These are phyloP conservation scores for Fusarium acutatum DNA, from an alignment of 2,329 filamentous ascomycete genomes.

Conservation along the genomic window DNA sequence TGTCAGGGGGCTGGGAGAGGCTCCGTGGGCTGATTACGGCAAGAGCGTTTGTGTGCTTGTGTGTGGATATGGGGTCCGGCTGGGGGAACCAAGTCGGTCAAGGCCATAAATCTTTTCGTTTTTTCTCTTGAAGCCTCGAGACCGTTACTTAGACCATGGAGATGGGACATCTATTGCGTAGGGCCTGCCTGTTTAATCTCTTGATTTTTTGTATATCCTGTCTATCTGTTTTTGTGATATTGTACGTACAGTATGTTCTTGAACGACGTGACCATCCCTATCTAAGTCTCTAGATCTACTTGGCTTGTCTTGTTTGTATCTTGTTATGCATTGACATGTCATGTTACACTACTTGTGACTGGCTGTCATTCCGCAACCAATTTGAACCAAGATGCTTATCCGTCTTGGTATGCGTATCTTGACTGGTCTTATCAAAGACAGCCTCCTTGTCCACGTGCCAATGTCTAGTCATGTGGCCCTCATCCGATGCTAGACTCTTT, in stretches of 20 bases:
- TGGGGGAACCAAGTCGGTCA: constrained; percentile 43
- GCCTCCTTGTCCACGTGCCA: constrained; percentile 24
- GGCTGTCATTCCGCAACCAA: not conserved
- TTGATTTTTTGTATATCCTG: constrained; percentile 38
- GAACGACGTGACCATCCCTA: not conserved
- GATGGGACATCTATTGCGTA: constrained; percentile 47
- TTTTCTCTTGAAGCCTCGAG: constrained; percentile 51
- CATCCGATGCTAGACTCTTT: constrained; percentile 28
- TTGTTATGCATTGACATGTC: not conserved
- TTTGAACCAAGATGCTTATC: not conserved
- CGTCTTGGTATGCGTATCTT: not conserved
- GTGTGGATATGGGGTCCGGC: constrained; percentile 38
- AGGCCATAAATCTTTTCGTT: constrained; percentile 60
- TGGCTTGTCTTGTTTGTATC: not conserved
- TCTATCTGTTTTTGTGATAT: not conserved
- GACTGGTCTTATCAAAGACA: constrained; percentile 17
- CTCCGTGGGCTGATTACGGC: constrained; percentile 32
- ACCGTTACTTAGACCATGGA: constrained; percentile 50
- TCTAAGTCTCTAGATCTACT: not conserved
- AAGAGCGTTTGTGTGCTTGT: constrained; percentile 38
- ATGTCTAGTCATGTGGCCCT: constrained; percentile 26
- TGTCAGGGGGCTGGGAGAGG: constrained; percentile 32
- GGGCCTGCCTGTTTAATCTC: constrained; percentile 46
- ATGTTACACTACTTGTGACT: not conserved
- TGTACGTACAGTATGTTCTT: not conserved